Conservation (phyloP, 2,329 filamentous ascomycete species). For the Fusarium caatingaense region DNA sequence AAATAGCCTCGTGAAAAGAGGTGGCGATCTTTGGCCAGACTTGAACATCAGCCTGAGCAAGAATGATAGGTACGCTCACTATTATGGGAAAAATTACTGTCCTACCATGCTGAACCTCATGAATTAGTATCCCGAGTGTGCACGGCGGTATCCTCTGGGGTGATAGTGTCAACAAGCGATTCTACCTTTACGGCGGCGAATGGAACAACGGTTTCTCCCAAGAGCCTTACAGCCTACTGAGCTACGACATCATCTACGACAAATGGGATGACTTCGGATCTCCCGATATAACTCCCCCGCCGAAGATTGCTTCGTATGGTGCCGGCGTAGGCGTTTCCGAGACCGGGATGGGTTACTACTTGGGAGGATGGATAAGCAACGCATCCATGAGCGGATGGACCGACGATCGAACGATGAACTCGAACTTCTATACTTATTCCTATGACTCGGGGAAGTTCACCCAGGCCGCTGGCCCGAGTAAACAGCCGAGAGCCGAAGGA, state of each 20-base stretch:
- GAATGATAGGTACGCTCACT: background rate
- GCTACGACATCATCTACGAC: slow-evolving; percentile 1
- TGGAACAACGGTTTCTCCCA: slow-evolving; percentile 6
- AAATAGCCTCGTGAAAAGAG: background rate
- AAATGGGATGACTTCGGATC: slow-evolving; percentile 9
- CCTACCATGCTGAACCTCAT: fast-evolving
- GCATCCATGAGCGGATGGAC: slow-evolving; percentile 8
- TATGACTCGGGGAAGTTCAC: background rate
- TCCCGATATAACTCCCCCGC: background rate
- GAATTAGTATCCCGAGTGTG: background rate
- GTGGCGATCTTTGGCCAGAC: background rate
- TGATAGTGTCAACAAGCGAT: background rate
- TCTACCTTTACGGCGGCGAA: slow-evolving; percentile 5
- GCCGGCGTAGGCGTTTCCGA: slow-evolving; percentile 1
- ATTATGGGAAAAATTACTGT: fast-evolving
- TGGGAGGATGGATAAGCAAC: slow-evolving; percentile 4
- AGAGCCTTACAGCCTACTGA: background rate
- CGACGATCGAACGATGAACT: background rate
- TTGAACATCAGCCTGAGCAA: background rate
- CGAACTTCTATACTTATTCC: background rate
- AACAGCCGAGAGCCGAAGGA: background rate
- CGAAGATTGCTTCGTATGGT: background rate
- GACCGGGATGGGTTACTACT: background rate
- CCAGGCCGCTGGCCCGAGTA: background rate
- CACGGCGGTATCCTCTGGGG: background rate